These are phyloP conservation scores for Trichoderma brevicompactum DNA, from an alignment of 2,329 filamentous ascomycete genomes.

Conservation along the genomic window DNA sequence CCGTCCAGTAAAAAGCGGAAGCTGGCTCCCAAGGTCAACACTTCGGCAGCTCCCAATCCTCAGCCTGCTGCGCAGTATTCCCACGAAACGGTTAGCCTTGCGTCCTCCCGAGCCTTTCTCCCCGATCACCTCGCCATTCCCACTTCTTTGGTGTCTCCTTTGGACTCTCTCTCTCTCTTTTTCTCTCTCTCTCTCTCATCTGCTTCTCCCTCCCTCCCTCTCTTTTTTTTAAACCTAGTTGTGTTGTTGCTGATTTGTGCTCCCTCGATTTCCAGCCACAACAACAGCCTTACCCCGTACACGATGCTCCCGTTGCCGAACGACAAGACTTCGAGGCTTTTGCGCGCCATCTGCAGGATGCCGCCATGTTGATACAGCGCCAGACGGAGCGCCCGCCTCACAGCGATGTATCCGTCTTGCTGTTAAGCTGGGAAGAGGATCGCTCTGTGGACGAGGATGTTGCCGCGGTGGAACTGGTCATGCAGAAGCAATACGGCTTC, in stretches of 20 bases:
- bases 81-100: conserved; percentile 44
- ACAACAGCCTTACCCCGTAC: conserved; percentile 43
- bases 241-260: background rate
- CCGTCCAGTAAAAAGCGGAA: conserved; percentile 50
- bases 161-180: background rate
- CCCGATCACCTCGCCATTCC: background rate
- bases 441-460: conserved; percentile 58
- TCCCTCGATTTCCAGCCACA: conserved; percentile 30
- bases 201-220: background rate
- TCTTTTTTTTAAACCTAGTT: background rate
- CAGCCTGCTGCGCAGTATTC: conserved; percentile 40
- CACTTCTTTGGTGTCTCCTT: background rate
- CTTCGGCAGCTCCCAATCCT: conserved; percentile 40
- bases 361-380: conserved; percentile 68
- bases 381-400: conserved; percentile 64
- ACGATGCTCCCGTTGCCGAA: conserved; percentile 50
- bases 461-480: conserved; percentile 58
- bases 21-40: conserved; percentile 49
- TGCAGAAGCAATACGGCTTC: conserved; percentile 65
- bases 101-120: conserved; percentile 6
- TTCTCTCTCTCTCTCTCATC: conserved; percentile 26
- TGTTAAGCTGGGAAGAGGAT: conserved; percentile 68
- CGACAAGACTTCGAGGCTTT: conserved; percentile 69
- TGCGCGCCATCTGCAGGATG: conserved; percentile 69
- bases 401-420: conserved; percentile 61